Evolutionary conservation across 768 basidiomycete genomes (phyloP).

Genomic region (Mycena amicta): DNA sequence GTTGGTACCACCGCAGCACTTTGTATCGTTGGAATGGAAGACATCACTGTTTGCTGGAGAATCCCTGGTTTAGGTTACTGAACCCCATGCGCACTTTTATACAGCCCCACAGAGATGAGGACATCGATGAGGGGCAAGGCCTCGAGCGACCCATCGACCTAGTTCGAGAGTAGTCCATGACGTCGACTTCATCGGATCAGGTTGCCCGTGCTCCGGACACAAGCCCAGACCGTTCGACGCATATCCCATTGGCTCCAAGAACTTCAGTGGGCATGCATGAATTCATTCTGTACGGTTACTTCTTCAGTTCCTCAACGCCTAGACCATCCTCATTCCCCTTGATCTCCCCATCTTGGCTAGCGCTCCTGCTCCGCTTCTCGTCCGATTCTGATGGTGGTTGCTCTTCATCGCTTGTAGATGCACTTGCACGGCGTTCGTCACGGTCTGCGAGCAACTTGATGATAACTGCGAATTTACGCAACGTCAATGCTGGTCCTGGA

Average conservation of each 20-base stretch:
- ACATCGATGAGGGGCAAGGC: not conserved
- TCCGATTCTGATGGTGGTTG: not conserved
- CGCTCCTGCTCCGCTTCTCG: slow-evolving; percentile 4
- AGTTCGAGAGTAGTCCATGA: too few species aligned
- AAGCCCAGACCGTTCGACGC: too few species aligned
- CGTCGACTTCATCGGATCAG: too few species aligned
- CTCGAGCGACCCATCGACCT: too few species aligned
- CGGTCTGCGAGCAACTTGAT: slow-evolving; percentile 29
- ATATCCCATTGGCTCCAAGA: too few species aligned
- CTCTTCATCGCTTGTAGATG: not conserved
- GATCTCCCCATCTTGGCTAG: slow-evolving; percentile 6
- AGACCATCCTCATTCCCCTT: slow-evolving; percentile 1
- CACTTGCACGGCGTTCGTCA: slow-evolving; percentile 18
- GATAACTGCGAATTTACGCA: slow-evolving; percentile 15
- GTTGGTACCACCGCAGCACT: slow-evolving; percentile 45
- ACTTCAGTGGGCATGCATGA: too few species aligned
- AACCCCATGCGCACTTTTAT: slow-evolving; percentile 5
- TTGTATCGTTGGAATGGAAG: slow-evolving; percentile 41
- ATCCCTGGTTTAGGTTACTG: not conserved
- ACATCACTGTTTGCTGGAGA: not conserved
- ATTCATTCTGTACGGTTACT: not conserved
- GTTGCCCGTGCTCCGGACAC: too few species aligned
- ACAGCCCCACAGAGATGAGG: not conserved
- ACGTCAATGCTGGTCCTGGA: not conserved
- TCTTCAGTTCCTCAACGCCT: not conserved